Base-by-base conservation (phyloP, 2,329 filamentous ascomycete genomes). In the Ilyonectria sp. region DNA sequence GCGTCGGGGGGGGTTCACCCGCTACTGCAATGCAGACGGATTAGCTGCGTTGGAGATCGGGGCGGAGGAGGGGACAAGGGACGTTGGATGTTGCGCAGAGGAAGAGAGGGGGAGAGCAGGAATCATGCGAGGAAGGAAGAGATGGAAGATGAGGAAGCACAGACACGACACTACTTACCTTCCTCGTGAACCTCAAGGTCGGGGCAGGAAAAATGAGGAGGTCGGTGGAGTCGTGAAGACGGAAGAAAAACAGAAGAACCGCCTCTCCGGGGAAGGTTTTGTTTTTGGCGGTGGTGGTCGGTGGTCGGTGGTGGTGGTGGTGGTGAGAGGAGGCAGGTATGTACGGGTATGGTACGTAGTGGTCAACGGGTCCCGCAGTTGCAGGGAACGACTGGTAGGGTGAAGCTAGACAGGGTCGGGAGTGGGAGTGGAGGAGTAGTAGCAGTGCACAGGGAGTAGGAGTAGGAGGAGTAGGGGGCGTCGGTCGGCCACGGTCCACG, bases 151-250 rank as follows among this genome's bases (percentile, higher is more conserved):
- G 76, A 74, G 68, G 69, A 74, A 73, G 77, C 67, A 64, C 59
- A 59, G 60, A 49, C 55, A 58, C 29, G 63, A 52, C 47, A 56
- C 55, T 68, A 65, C 67, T 69, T 64, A 65, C 67, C 64, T 69
- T 69, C 60, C 64, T 67, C 49, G 40, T 47, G 59, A 69, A 55
- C 67, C 67, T 67, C 60, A 74, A 77, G 77, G 76, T 74, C 74
- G 76, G 75, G 76, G 57, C 64, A 63, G 69, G 69, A 72, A 76
- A 76, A 75, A 74, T 73, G 74, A 78, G 75, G 78, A 77, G 77
- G 77, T 79, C 78, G 78, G 77, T 71, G 75, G 71, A 76, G 76
- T 78, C 77, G 75, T 79, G 74, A 80, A 75, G 77, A 76, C 72
- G 71, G 75, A 76, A 75, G 72, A 73, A 73, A 74, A 76, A 67